Conservation (phyloP, 352 stramenopile species). For the Globisporangium barbulae region DNA sequence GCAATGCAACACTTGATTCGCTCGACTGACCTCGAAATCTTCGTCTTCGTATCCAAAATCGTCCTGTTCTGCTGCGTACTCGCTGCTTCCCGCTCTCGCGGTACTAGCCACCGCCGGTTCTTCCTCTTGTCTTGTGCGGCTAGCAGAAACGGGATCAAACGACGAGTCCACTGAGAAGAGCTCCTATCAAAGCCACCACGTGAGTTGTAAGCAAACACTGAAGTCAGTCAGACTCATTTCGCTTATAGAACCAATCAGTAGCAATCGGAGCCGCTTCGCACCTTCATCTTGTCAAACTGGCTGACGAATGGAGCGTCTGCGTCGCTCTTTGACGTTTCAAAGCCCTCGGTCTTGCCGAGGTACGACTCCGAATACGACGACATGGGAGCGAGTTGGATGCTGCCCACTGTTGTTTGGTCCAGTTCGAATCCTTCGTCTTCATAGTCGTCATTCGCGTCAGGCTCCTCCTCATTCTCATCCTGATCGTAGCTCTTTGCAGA, state of each 20-base stretch:
- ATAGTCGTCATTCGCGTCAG: slow-evolving; percentile 36
- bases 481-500: slow-evolving; percentile 1
- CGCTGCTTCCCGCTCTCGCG: background rate
- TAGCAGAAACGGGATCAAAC: slow-evolving; percentile 16
- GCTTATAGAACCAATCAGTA: background rate
- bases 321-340: slow-evolving; percentile 11
- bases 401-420: slow-evolving; percentile 41
- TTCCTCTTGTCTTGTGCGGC: slow-evolving; percentile 7
- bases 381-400: slow-evolving; percentile 3
- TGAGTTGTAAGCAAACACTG: background rate
- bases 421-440: slow-evolving; percentile 64
- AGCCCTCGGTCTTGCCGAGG: background rate
- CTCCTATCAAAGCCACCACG: slow-evolving; percentile 1
- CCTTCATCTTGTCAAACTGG: slow-evolving; percentile 42
- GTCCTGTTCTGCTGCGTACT: slow-evolving; percentile 17
- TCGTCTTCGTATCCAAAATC: slow-evolving; percentile 75
- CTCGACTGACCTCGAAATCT: slow-evolving; percentile 50
- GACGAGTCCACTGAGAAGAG: slow-evolving; percentile 22
- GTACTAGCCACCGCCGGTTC: background rate
- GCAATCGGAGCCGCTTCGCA: slow-evolving; percentile 2
- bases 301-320: slow-evolving; percentile 21
- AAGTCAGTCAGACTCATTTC: background rate
- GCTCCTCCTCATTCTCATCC: slow-evolving; percentile 17
- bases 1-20: background rate
- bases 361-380: slow-evolving; percentile 3